A percentile compares a stretch with the other conserved stretches of the same genome.
phyloP scores from a whole-genome alignment of 495 filamentous ascomycete species.

The Glonium stellatum region DNA sequence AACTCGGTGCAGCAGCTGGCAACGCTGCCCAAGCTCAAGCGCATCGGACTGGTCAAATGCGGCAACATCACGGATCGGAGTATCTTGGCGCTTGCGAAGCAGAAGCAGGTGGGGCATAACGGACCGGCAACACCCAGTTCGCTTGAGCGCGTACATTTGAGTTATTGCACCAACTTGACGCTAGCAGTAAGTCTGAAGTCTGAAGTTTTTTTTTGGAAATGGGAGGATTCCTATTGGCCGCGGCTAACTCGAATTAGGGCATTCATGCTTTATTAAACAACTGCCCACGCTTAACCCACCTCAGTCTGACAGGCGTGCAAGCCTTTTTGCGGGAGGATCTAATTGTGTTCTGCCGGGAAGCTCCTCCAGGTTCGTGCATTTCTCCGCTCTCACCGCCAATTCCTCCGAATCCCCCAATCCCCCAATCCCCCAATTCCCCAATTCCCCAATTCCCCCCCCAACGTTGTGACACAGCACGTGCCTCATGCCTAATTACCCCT shows the following conservation, averaged over 20 bases:
- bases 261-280: conserved; percentile 83
- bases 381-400: not conserved
- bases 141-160: conserved; percentile 91
- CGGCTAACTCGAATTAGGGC: conserved; percentile 51
- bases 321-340: conserved; percentile 72
- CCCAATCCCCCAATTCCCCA: no score
- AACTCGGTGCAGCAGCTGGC: conserved; percentile 78
- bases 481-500: no score
- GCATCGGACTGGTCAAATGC: conserved; percentile 95
- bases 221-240: not conserved
- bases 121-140: conserved; percentile 48
- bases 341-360: conserved; percentile 74
- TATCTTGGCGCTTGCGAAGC: conserved; percentile 72
- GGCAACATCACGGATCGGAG: conserved; percentile 78
- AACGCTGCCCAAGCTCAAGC: conserved; percentile 79
- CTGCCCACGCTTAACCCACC: conserved; percentile 86
- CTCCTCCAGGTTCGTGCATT: conserved; percentile 56
- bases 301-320: conserved; percentile 91
- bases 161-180: conserved; percentile 82
- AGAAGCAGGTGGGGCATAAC: conserved; percentile 41
- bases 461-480: no score
- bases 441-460: no score
- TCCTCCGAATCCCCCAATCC: conserved; percentile 11
- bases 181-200: conserved; percentile 67
- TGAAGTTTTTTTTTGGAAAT: no score